phyloP scores from a whole-genome alignment of 768 basidiomycete species.

The Trametes elegans region DNA sequence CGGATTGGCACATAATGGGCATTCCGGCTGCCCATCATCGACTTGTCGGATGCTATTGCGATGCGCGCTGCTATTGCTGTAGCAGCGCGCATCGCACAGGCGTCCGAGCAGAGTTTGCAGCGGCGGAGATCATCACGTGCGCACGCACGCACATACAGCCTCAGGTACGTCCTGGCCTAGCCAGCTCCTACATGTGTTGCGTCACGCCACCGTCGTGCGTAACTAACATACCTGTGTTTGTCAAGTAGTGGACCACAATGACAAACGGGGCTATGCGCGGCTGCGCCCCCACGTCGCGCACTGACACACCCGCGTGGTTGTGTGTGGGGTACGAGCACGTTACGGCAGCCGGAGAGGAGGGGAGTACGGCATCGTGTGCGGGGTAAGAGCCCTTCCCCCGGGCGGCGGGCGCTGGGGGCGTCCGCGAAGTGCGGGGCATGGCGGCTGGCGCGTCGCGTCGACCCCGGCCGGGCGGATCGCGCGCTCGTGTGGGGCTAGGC shows the following conservation, averaged over 20 bases:
- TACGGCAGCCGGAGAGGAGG: neutral
- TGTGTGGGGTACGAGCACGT: neutral
- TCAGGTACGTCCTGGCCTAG: neutral
- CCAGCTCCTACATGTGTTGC: neutral
- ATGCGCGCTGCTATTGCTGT: too few relatives aligned
- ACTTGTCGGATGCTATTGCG: too few relatives aligned
- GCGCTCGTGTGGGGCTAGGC: neutral
- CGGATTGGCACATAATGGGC: too few relatives aligned
- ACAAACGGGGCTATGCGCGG: too few relatives aligned
- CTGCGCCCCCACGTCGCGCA: too few relatives aligned
- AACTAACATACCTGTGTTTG: too few relatives aligned
- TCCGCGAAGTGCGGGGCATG: constrained; percentile 1
- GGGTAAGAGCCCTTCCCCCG: neutral
- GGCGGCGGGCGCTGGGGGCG: neutral
- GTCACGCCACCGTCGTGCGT: too few relatives aligned
- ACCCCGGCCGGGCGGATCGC: too few relatives aligned
- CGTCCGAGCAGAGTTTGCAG: neutral
- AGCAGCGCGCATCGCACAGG: neutral
- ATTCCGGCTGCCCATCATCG: too few relatives aligned
- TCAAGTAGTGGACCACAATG: too few relatives aligned
- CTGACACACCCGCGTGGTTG: too few relatives aligned
- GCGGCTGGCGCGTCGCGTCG: too few relatives aligned
- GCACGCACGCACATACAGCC: neutral
- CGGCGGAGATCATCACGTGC: neutral
- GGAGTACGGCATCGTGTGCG: neutral